Evolutionary conservation across 805 yeast genomes (phyloP).

Genomic region (Clavispora phyllophila): DNA sequence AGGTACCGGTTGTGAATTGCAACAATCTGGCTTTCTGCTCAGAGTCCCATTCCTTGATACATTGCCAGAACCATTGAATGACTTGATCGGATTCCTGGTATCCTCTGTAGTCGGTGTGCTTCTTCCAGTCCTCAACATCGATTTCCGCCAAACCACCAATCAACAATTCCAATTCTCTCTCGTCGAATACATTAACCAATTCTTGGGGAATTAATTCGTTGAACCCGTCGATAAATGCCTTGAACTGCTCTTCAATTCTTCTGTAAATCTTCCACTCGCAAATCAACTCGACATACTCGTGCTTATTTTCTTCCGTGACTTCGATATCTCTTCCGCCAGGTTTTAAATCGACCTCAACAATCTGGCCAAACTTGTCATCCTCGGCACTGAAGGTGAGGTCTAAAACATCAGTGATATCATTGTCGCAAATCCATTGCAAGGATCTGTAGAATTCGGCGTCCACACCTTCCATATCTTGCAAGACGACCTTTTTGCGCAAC

Average conservation of each 20-base stretch:
- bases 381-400: constrained; percentile 85
- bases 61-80: constrained; percentile 98
- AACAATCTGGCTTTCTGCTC: constrained; percentile 93
- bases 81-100: constrained; percentile 95
- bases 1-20: constrained; percentile 98
- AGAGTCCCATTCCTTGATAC: constrained; percentile 88
- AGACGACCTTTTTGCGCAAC: constrained; percentile 86
- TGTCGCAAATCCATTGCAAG: constrained; percentile 91
- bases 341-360: constrained; percentile 83
- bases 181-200: constrained; percentile 92
- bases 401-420: constrained; percentile 77
- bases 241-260: constrained; percentile 92
- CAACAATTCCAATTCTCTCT: constrained; percentile 90
- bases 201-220: constrained; percentile 97
- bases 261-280: constrained; percentile 94
- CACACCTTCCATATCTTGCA: constrained; percentile 98
- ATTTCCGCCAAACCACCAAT: constrained; percentile 98
- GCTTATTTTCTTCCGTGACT: constrained; percentile 82
- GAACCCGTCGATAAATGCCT: constrained; percentile 95
- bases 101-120: constrained; percentile 97
- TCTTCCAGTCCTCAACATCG: constrained; percentile 98
- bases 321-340: constrained; percentile 84
- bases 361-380: constrained; percentile 94
- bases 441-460: constrained; percentile 96
- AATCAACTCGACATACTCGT: constrained; percentile 89